Base-by-base conservation (phyloP, 176 grass and related monocot genomes). In the Rhynchospora breviuscula region DNA sequence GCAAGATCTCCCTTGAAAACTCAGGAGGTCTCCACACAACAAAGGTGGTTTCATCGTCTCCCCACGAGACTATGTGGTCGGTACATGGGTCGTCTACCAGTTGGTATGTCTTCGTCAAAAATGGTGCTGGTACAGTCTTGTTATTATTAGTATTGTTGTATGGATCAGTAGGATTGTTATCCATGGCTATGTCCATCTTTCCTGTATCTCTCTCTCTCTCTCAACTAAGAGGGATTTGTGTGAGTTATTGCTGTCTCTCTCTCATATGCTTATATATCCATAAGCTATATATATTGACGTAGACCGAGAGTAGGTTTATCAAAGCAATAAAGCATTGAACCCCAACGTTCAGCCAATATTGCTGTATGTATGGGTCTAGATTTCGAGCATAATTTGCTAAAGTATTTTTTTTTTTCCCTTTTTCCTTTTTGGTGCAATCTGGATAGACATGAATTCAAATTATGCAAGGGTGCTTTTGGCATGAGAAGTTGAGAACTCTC, bases 61-160 rank as follows among this genome's bases (percentile, higher is more conserved):
- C 96, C 96, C 96, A 99, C 8, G 96, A 95, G 31, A 99, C 96
- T 84, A 99, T 93, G 91, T 91, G 91, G 84, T 99, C 93, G 18
- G 96, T 99, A 93, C 91, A 91, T 84, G 96, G 96, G 72, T 99
- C 96, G 62, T 99, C 96, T 65, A 99, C 96, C 48, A 99, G 86
- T 79, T 99, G 93, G 89, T 99, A 99, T 18, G 93, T 95, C 93
- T 99, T 99, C 22, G 85, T 90, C 78, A 99, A 85, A 88, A 99
- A 99, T 63, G 96, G 96, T 58, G 96, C 93, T 61, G 95, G 95
- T 68, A 91, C 90, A 59, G 88, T 83, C 79, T 90, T 94, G 59
- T 18, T 78, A 54, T 56, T 78, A 17, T 23, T 78, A 18, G 22
- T 51, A 57, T 56, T 57, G 15, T 1, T 10, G 51, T 33, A 78